phyloP scores from a whole-genome alignment of 768 basidiomycete genomes.

The Termitomyces sp. region DNA sequence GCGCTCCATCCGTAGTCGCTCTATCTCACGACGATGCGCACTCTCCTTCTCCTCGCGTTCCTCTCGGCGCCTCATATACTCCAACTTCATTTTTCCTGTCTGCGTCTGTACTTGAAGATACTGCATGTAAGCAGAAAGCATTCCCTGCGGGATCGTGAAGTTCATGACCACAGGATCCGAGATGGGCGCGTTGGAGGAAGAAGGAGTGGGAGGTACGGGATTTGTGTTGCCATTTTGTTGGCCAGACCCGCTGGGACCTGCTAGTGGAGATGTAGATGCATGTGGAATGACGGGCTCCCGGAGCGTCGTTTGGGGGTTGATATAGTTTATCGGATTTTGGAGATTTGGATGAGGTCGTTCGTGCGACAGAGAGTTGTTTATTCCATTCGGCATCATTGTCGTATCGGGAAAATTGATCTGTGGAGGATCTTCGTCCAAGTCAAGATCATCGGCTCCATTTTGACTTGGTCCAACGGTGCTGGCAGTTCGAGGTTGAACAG shows the following conservation, averaged over 20 bases:
- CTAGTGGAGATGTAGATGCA: conserved; percentile 21
- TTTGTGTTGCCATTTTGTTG: conserved; percentile 9
- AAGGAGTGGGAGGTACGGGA: conserved; percentile 13
- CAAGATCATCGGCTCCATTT: conserved; percentile 36
- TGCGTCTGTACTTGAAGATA: conserved; percentile 66
- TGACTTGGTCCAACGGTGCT: conserved; percentile 27
- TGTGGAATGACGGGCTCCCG: conserved; percentile 28
- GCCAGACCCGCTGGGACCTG: conserved; percentile 15
- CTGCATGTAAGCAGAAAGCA: conserved; percentile 56
- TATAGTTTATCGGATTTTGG: conserved; percentile 21
- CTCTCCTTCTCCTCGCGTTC: conserved; percentile 68
- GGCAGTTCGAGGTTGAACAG: conserved; percentile 34
- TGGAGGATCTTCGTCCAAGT: conserved; percentile 49
- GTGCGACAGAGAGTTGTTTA: conserved; percentile 24
- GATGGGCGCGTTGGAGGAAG: conserved; percentile 15
- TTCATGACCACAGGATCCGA: conserved; percentile 42
- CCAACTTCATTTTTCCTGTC: conserved; percentile 66
- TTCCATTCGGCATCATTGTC: conserved; percentile 27
- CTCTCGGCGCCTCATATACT: conserved; percentile 62
- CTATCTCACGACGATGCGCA: conserved; percentile 44
- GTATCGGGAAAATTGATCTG: conserved; percentile 41
- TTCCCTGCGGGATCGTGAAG: conserved; percentile 50
- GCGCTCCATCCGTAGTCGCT: conserved; percentile 50
- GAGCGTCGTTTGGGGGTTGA: conserved; percentile 35
- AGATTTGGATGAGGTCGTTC: conserved; percentile 31